Conservation (phyloP, 345 rosid genomes). For the Gossypium turneri region DNA sequence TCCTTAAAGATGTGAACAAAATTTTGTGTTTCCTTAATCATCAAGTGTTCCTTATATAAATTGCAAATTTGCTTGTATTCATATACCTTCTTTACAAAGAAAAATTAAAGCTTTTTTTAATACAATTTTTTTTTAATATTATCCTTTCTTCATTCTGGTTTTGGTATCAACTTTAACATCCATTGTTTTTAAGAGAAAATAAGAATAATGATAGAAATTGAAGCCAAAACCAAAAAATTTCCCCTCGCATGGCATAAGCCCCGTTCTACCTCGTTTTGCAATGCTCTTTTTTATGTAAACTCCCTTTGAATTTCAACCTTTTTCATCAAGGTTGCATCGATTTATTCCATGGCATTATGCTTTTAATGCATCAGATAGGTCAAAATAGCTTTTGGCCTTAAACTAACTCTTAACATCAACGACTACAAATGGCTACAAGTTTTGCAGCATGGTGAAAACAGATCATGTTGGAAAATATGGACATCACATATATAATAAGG, state of each 20-base stretch:
- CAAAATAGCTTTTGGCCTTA: neutral
- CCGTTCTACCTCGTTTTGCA: conserved; percentile 7
- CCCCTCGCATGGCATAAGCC: neutral
- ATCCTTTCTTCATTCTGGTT: neutral
- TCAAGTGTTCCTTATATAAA: neutral
- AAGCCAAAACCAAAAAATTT: neutral
- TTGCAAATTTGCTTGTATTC: neutral
- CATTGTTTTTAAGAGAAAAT: no score
- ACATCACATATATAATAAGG: no score
- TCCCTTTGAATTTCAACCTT: conserved; percentile 15
- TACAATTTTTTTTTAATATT: neutral
- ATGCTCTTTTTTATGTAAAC: conserved; percentile 21
- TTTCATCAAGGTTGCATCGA: conserved; percentile 14
- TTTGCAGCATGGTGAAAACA: neutral
- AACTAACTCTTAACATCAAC: neutral
- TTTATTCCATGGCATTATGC: conserved; percentile 9
- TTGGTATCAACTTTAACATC: neutral
- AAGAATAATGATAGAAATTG: neutral
- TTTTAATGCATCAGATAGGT: conserved; percentile 22
- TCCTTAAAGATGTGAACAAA: neutral
- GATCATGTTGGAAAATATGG: neutral
- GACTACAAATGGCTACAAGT: conserved; percentile 28
- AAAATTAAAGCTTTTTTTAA: neutral
- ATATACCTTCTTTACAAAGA: conserved; percentile 1
- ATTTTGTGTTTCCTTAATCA: neutral